phyloP scores from a whole-genome alignment of 2,329 filamentous ascomycete genomes.

The Fusarium verrucosum region DNA sequence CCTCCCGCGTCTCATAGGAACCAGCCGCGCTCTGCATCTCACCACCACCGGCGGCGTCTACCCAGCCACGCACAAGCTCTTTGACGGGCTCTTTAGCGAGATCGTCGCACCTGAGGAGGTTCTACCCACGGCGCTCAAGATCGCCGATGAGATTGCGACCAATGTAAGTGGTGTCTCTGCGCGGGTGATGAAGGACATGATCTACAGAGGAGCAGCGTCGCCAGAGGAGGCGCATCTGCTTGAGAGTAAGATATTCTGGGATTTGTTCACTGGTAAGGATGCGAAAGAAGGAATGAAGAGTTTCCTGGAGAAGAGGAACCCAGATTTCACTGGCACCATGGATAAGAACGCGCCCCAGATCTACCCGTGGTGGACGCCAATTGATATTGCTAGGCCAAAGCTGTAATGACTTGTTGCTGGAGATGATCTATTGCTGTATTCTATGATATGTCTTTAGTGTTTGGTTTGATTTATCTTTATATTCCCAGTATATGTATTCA shows the following conservation, averaged over 20 bases:
- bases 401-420: conserved; percentile 24
- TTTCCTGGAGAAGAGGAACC: conserved; percentile 75
- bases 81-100: conserved; percentile 72
- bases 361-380: conserved; percentile 75
- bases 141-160: conserved; percentile 72
- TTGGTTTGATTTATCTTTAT: background rate
- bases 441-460: background rate
- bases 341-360: conserved; percentile 65
- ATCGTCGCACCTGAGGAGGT: conserved; percentile 68
- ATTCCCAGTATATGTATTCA: too few species aligned
- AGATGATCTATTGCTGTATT: background rate
- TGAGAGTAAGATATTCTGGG: conserved; percentile 71
- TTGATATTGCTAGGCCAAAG: conserved; percentile 47
- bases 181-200: conserved; percentile 75
- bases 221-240: conserved; percentile 76
- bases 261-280: conserved; percentile 66
- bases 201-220: conserved; percentile 66
- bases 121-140: conserved; percentile 69
- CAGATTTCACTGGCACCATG: conserved; percentile 69
- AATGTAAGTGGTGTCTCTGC: conserved; percentile 73
- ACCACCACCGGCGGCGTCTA: conserved; percentile 74
- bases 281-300: conserved; percentile 72
- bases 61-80: conserved; percentile 58
- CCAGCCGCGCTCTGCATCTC: conserved; percentile 69
- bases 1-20: conserved; percentile 74